Evolutionary conservation across 495 filamentous ascomycete species (phyloP), one percentile per base, ranked within the genome.

Genomic region (Aspergillus ellipticus): DNA sequence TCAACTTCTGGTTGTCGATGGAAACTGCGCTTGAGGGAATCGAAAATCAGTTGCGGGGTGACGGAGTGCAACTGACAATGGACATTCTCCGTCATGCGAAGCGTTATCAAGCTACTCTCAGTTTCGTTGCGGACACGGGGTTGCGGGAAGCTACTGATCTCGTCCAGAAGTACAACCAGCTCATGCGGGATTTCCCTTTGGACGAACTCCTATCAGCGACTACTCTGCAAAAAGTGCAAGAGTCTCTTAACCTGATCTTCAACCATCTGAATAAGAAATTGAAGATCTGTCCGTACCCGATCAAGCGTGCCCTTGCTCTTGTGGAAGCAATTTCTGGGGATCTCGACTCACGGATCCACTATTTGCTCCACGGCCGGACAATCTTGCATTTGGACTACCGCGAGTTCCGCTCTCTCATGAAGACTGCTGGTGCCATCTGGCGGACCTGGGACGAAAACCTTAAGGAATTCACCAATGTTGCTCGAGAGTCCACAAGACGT

Each of bases 1-100:
- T 97, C 64, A 96, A 96, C 65, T 99, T 97, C 63, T 99, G 94
- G 94, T 72, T 97, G 39, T 90, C 90, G 1, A 95, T 97, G 86
- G 94, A 99, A 66, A 87, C 85, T 41, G 88, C 89, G 2, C 70
- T 99, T 42, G 92, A 96, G 61, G 85, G 85, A 11, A 95, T 99
- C 56, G 93, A 96, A 68, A 81, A 79, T 28, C 92, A 97, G 66
- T 76, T 97, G 35, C 79, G 85, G 49, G 89, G 91, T 58, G 90
- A 96, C 46, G 94, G 94, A 21, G 93, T 99, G 20, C 82, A 80
- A 65, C 78, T 99, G 61, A 97, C 95, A 0, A 82, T 99, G 73
- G 92, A 97, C 60, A 89, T 97, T 48, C 78, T 99, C 55, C 89
- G 89, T 58, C 85, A 96, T 70, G 95, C 93, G 29, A 99, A 99